Conservation (phyloP, 345 rosid genomes). For the Theobroma cacao region DNA sequence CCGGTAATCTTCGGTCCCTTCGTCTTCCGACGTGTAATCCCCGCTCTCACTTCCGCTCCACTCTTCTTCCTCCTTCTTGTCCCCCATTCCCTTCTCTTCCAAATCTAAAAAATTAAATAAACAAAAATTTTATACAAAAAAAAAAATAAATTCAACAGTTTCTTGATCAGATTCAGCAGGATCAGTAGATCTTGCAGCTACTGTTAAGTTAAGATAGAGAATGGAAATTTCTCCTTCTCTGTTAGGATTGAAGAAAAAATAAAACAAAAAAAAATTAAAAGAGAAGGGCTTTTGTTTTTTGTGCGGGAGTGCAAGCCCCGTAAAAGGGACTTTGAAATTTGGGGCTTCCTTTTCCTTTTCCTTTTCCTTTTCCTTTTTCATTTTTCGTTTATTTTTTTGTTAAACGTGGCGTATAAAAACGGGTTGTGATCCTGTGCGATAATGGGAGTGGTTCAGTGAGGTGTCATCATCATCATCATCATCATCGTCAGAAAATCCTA, state of each 20-base stretch:
- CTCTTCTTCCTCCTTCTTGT: conserved; percentile 35
- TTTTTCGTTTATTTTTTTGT: background rate
- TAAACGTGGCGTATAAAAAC: background rate
- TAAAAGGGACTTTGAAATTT: background rate
- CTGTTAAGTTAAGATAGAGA: background rate
- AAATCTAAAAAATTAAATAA: background rate
- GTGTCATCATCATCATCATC: background rate
- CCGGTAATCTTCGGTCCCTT: conserved; percentile 70
- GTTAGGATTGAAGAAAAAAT: background rate
- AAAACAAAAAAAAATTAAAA: background rate
- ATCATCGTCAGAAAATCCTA: background rate
- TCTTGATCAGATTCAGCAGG: conserved; percentile 12
- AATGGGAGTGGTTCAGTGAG: background rate
- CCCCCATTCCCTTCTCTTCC: conserved; percentile 27
- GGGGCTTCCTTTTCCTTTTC: background rate
- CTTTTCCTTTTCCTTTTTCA: background rate
- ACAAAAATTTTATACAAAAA: background rate
- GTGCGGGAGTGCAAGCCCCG: conserved; percentile 4
- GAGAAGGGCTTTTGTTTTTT: background rate
- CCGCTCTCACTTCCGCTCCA: conserved; percentile 45
- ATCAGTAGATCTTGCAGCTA: background rate
- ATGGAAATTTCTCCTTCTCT: background rate
- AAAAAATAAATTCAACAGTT: background rate
- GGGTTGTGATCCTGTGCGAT: conserved; percentile 5
- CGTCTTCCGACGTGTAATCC: conserved; percentile 68